phyloP scores from a whole-genome alignment of 441 rosid genomes.

The Hypseocharis bilobata region DNA sequence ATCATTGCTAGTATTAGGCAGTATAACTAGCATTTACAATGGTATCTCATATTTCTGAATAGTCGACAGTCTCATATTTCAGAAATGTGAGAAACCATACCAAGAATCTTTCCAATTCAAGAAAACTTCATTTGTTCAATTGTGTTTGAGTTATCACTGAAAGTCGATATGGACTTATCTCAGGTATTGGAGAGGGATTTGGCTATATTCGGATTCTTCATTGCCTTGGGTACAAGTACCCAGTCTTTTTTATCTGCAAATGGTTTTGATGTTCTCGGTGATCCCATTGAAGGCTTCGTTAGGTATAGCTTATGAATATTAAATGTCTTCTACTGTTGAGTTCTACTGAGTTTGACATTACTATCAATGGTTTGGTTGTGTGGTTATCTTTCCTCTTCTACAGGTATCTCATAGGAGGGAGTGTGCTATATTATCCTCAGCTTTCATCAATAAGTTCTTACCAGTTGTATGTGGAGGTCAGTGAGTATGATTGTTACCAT shows the following conservation, averaged over 20 bases:
- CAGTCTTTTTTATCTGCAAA: slow-evolving; percentile 64
- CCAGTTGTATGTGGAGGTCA: slow-evolving; percentile 94
- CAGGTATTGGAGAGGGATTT: slow-evolving; percentile 96
- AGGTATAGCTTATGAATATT: slow-evolving; percentile 37
- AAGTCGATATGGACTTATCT: slow-evolving; percentile 27
- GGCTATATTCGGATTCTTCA: slow-evolving; percentile 96
- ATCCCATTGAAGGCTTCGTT: slow-evolving; percentile 62
- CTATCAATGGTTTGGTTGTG: slow-evolving; percentile 14
- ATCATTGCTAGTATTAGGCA: neutral
- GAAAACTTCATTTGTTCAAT: neutral
- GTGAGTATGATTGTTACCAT: slow-evolving; percentile 23
- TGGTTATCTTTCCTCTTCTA: slow-evolving; percentile 19
- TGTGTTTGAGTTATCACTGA: slow-evolving; percentile 13
- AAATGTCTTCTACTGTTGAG: neutral
- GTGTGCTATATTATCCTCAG: slow-evolving; percentile 87
- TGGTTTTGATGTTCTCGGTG: slow-evolving; percentile 55
- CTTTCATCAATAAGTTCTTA: slow-evolving; percentile 92
- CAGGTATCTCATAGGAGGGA: slow-evolving; percentile 89
- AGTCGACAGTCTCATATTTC: neutral
- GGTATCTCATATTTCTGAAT: neutral
- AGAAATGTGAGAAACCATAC: neutral
- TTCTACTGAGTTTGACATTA: slow-evolving; percentile 14
- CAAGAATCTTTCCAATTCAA: neutral
- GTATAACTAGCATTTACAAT: slow-evolving; percentile 1
- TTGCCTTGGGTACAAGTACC: slow-evolving; percentile 83